Evolutionary conservation across 192 early-diverging fungal genomes (phyloP), one percentile per base, ranked within the genome.

Genomic region (Coemansia sp.): DNA sequence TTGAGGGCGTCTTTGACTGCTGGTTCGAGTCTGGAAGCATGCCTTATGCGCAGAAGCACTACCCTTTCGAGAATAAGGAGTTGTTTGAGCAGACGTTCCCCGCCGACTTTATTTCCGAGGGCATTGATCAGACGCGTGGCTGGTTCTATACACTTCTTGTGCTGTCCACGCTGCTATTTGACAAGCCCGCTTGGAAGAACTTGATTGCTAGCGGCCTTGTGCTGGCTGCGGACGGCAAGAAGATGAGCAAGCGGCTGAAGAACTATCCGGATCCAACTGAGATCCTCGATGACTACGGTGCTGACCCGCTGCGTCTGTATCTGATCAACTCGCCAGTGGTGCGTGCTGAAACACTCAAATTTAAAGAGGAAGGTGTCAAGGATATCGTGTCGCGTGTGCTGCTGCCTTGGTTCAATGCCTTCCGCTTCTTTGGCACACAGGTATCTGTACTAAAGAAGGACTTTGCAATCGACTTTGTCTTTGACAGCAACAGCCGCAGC

Each of bases 71-170:
- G 81, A 97, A 97, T 83, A 81, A 91, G 83, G 91, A 95, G 53
- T 77, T 87, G 60, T 94, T 98, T 71, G 73, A 90, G 64, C 65
- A 71, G 19, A 86, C 86, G 14, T 99, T 99, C 91, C 97, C 97
- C 7, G 97, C 97, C 12, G 92, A 99, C 73, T 99, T 99, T 79
- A 96, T 99, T 71, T 93, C 96, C n/a, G 97, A 99, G 80, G 97
- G 97, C 66, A 77, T 99, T 48, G 97, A 99, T 78, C 97, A 99
- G 82, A 98, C 96, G 26, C 94, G 97, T 74, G 97, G 97, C 51
- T 99, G 97, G 97, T 99, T 99, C 89, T 99, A 99, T 80, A 97
- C 97, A 24, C 85, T 99, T 22, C 83, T 98, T 72, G 97, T 99
- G 5, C 83, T 99, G 60, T 97, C 96, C 30, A 97, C 94, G 14